Evolutionary conservation across 169 alveolate genomes (phyloP), one percentile per base, ranked within the genome.

Genomic region (Plasmodium blacklocki): DNA sequence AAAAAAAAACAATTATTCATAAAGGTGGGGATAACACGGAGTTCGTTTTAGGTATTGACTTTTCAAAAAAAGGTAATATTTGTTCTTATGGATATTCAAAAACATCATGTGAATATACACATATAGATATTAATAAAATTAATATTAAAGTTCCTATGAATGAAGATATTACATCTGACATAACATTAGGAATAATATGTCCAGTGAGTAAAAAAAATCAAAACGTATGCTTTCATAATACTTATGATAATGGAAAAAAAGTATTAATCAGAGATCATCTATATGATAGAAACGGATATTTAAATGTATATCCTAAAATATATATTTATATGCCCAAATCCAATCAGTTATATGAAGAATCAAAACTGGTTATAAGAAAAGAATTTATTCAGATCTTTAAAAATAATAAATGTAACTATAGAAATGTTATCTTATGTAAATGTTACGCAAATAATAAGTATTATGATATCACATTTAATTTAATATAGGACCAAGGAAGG

Each of bases 201-300:
- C 89, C 89, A 9, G 71, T 76, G 11, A 47, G 47, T 58, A 63
- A 63, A 71, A 76, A 63, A 43, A 76, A 63, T 68, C 64, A 76
- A 43, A 76, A 76, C 8, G 39, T 49, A 9, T 76, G 89, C 19
- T 76, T 76, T 68, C 64, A 76, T 59, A 72, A 76, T 23, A 50
- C 67, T 2, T 76, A 76, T 66, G 71, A 23, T 29, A 76, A 76
- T 9, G 64, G 67, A 18, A 76, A 76, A 63, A 76, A 76, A 43
- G 29, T 47, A 15, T 76, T 64, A 43, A 76, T 76, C 21, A n/a
- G 89, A 54, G 89, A 76, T 49, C 21, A 47, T 58, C 58, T 76
- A 14, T 50, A 76, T 21, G 89, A 76, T 59, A 19, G 60, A n/a
- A n/a, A 64, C 14, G 89, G 89, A 8, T 76, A 29, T 11, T 59